Percentiles rank a stretch among this genome's conserved stretches.
Evolutionary conservation across 2,329 filamentous ascomycete genomes (phyloP).

Genomic region (Aspergillus sp.): DNA sequence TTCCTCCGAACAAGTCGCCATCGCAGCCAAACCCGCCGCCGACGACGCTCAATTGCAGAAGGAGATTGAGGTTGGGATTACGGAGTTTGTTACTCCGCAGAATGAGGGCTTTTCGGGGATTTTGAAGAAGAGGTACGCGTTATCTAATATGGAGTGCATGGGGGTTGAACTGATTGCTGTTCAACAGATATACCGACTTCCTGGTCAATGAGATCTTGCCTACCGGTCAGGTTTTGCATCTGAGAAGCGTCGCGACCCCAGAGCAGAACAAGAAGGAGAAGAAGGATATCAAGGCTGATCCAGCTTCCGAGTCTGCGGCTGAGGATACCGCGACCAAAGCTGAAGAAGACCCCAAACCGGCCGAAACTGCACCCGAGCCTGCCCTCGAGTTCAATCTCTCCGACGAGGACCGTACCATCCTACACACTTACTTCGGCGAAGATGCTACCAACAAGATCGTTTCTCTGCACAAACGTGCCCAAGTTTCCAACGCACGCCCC

Average conservation of each 20-base stretch:
- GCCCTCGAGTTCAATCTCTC: slow-evolving; percentile 28
- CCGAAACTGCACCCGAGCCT: slow-evolving; percentile 1
- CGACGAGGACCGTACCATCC: slow-evolving; percentile 39
- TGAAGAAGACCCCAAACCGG: slow-evolving; percentile 6
- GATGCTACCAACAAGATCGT: slow-evolving; percentile 46
- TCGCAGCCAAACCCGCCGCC: slow-evolving; percentile 11
- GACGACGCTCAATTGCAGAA: slow-evolving; percentile 29
- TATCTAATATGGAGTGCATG: neutral
- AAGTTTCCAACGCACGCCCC: slow-evolving; percentile 48
- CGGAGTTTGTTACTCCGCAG: slow-evolving; percentile 54
- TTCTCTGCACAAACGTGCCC: slow-evolving; percentile 49
- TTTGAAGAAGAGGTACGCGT: slow-evolving; percentile 56
- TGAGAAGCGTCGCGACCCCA: slow-evolving; percentile 45
- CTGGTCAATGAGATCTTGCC: slow-evolving; percentile 81
- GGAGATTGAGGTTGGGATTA: slow-evolving; percentile 53
- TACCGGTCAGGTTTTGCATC: slow-evolving; percentile 67
- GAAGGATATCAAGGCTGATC: slow-evolving; percentile 5
- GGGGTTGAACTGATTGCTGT: neutral
- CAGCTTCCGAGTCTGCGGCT: slow-evolving; percentile 11
- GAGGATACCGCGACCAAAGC: slow-evolving; percentile 6
- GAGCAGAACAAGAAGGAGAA: slow-evolving; percentile 7
- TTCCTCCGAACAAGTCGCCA: slow-evolving; percentile 9
- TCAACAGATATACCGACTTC: slow-evolving; percentile 74
- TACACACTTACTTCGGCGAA: slow-evolving; percentile 47
- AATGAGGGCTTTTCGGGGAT: slow-evolving; percentile 56